These are phyloP conservation scores for Geotrichum siamense DNA, from an alignment of 1,139 yeast genomes.

Conservation along the genomic window DNA sequence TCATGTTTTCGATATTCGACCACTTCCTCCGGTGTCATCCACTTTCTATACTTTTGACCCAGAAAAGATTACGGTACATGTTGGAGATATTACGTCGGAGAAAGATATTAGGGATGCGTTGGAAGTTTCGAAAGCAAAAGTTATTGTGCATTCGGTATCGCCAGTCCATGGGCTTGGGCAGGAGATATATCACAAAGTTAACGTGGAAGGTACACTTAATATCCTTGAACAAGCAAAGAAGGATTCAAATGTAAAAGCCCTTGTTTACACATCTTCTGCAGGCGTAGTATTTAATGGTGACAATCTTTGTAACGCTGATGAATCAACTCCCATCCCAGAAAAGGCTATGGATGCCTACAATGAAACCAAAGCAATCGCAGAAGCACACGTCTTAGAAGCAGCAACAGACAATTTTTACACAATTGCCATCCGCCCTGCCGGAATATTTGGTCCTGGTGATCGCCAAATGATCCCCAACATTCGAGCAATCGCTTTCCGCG, in stretches of 20 bases:
- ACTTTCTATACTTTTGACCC: constrained; percentile 68
- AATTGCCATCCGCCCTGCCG: constrained; percentile 91
- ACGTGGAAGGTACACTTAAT: constrained; percentile 80
- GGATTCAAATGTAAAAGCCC: constrained; percentile 44
- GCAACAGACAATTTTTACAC: constrained; percentile 53
- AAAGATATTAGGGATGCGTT: constrained; percentile 65
- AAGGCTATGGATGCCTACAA: constrained; percentile 96
- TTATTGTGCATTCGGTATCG: constrained; percentile 92
- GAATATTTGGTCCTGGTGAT: constrained; percentile 98
- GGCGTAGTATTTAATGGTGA: constrained; percentile 95
- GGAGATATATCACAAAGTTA: constrained; percentile 78
- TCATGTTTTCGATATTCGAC: constrained; percentile 86
- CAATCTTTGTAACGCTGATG: constrained; percentile 86
- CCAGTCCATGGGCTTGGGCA: constrained; percentile 87
- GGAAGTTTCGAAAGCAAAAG: constrained; percentile 51
- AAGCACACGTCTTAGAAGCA: constrained; percentile 69
- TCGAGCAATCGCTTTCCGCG: constrained; percentile 70
- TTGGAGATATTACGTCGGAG: constrained; percentile 79
- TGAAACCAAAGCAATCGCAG: constrained; percentile 91
- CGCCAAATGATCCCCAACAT: constrained; percentile 93
- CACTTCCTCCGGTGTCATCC: constrained; percentile 62
- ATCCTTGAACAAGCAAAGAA: constrained; percentile 59
- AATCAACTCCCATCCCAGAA: constrained; percentile 85
- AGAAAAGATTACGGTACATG: constrained; percentile 47
- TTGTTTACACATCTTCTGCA: constrained; percentile 94